These are phyloP conservation scores for Leccinum olivaceopallidum DNA, from an alignment of 768 basidiomycete genomes.

Conservation along the genomic window DNA sequence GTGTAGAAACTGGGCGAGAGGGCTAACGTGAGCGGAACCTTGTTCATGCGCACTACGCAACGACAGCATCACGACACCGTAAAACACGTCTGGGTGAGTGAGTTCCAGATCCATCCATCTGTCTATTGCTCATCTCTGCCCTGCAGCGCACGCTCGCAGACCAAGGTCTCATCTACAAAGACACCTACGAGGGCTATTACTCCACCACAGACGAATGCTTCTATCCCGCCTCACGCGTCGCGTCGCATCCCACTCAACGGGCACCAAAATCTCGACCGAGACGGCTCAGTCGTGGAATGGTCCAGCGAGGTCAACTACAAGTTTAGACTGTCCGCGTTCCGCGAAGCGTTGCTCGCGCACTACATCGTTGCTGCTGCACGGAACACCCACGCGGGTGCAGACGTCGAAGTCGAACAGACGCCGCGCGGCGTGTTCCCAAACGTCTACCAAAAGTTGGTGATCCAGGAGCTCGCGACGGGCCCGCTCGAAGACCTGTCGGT, in stretches of 20 bases:
- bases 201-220: constrained; percentile 92
- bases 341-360: constrained; percentile 51
- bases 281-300: constrained; percentile 82
- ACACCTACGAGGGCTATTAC: constrained; percentile 85
- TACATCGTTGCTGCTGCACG: constrained; percentile 36
- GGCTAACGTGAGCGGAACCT: constrained; percentile 66
- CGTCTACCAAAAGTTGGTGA: constrained; percentile 53
- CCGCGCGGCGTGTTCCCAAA: constrained; percentile 52
- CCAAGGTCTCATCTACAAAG: constrained; percentile 80
- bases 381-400: constrained; percentile 4
- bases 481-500: constrained; percentile 76
- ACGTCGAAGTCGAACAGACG: constrained; percentile 7
- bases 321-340: constrained; percentile 75
- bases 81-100: constrained; percentile 78
- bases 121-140: not conserved
- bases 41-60: constrained; percentile 80
- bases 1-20: constrained; percentile 59
- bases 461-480: constrained; percentile 42
- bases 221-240: constrained; percentile 45
- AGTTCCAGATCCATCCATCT: not conserved
- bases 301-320: constrained; percentile 86
- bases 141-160: constrained; percentile 54
- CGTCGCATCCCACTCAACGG: constrained; percentile 21
- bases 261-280: constrained; percentile 55
- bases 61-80: constrained; percentile 63